These are phyloP conservation scores for Phialocephala subalpina DNA, from an alignment of 2,329 filamentous ascomycete species.

Conservation along the genomic window DNA sequence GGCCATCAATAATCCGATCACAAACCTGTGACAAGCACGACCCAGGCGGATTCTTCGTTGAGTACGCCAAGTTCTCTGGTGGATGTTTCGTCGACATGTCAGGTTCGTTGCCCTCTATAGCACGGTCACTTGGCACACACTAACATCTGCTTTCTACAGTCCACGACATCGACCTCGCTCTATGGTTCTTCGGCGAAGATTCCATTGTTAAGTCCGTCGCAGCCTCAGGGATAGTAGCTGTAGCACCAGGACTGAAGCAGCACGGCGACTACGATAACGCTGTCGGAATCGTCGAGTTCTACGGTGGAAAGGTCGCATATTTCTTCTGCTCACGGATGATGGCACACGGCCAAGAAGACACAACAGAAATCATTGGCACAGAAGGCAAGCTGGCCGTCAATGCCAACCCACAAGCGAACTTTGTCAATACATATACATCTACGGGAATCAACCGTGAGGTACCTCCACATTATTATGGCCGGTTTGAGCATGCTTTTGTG, in stretches of 20 bases:
- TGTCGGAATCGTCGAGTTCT: constrained; percentile 72
- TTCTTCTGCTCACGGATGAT: constrained; percentile 73
- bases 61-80: constrained; percentile 70
- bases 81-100: constrained; percentile 79
- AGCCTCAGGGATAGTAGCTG: constrained; percentile 64
- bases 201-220: constrained; percentile 62
- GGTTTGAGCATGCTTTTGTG: constrained; percentile 69
- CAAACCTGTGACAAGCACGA: constrained; percentile 75
- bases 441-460: constrained; percentile 65
- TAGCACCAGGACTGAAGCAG: constrained; percentile 63
- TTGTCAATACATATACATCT: constrained; percentile 62
- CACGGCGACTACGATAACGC: constrained; percentile 69
- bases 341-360: constrained; percentile 72
- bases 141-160: too few species aligned
- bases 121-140: too few species aligned
- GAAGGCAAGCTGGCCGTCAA: constrained; percentile 70
- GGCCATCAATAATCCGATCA: constrained; percentile 65
- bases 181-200: constrained; percentile 69
- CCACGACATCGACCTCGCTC: constrained; percentile 72
- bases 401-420: constrained; percentile 60
- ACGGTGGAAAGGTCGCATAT: constrained; percentile 68
- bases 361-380: constrained; percentile 73
- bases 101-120: too few species aligned
- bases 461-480: constrained; percentile 67
- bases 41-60: constrained; percentile 71